phyloP scores from a whole-genome alignment of 768 basidiomycete genomes.

The Suillus clintonianus region DNA sequence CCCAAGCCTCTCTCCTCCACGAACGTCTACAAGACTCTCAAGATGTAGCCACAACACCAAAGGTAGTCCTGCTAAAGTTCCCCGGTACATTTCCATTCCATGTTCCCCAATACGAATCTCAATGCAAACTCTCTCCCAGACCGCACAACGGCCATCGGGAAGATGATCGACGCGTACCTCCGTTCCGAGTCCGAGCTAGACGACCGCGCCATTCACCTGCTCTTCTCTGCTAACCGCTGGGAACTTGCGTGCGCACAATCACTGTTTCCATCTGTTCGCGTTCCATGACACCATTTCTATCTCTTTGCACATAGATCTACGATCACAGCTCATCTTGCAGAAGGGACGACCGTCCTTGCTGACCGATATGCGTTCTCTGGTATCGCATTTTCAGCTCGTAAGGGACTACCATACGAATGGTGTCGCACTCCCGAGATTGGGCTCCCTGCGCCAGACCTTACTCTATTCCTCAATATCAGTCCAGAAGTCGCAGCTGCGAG shows the following conservation, averaged over 20 bases:
- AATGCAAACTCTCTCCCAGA: constrained; percentile 47
- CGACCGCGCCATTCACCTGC: constrained; percentile 87
- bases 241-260: constrained; percentile 70
- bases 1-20: constrained; percentile 70
- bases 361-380: constrained; percentile 98
- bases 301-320: constrained; percentile 43
- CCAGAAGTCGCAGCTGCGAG: constrained; percentile 67
- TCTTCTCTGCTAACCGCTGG: constrained; percentile 98
- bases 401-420: constrained; percentile 76
- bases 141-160: constrained; percentile 86
- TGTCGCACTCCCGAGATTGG: constrained; percentile 84
- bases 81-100: constrained; percentile 58
- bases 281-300: not conserved
- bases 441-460: constrained; percentile 87
- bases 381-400: constrained; percentile 81
- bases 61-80: constrained; percentile 74
- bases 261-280: not conserved
- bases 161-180: constrained; percentile 93
- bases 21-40: constrained; percentile 45
- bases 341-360: constrained; percentile 77
- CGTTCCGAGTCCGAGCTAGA: constrained; percentile 83
- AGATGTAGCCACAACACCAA: constrained; percentile 7
- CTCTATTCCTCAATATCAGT: constrained; percentile 82
- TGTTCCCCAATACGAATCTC: not conserved
- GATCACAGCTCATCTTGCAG: constrained; percentile 58